Conservation (phyloP, 164 flowering plant genomes). For the grape (Vitis vinifera) region ASM3070453v1 NC_081808.1:25016501-25017000, state of each 20-base stretch:
- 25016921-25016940: not conserved
- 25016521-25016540: not conserved
- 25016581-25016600: not conserved
- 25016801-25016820: constrained; percentile 68
- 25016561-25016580: not conserved
- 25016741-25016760: constrained; percentile 74
- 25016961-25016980: constrained; percentile 23
- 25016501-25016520: not conserved
- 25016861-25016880: constrained; percentile 50
- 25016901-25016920: constrained; percentile 44
- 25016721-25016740: constrained; percentile 89
- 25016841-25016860: constrained; percentile 89
- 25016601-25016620: not conserved
- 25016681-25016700: constrained; percentile 83
- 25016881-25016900: constrained; percentile 31
- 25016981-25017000: constrained; percentile 34
- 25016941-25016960: constrained; percentile 3
- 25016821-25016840: constrained; percentile 88
- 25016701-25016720: constrained; percentile 97
- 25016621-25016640: not conserved
- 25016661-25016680: constrained; percentile 89
- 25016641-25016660: constrained; percentile 23
- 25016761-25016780: constrained; percentile 60
- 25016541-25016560: no score
- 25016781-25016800: constrained; percentile 43